A percentile compares a stretch with the other conserved stretches of the same genome.
Evolutionary conservation across 352 stramenopile genomes (phyloP).

Genomic region (Phytophthora brassicae): DNA sequence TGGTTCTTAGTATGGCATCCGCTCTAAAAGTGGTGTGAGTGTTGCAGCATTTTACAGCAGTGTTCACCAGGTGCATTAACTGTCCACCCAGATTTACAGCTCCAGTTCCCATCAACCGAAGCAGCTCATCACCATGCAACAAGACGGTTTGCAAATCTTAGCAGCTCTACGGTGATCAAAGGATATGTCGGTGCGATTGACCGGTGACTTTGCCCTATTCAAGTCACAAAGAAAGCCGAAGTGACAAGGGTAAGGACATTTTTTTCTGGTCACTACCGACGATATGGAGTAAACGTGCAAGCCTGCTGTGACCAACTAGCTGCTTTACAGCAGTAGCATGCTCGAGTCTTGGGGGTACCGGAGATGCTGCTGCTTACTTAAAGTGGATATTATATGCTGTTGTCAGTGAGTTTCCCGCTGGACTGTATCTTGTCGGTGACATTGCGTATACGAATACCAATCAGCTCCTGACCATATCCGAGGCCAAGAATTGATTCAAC

Average conservation of each 20-base stretch:
- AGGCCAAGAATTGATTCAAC: not conserved
- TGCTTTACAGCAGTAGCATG: not conserved
- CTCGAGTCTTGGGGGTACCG: not conserved
- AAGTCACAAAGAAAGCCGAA: not conserved
- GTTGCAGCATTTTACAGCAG: not conserved
- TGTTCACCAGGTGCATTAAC: not conserved
- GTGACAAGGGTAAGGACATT: not conserved
- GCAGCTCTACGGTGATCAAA: not conserved
- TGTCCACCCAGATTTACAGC: not conserved
- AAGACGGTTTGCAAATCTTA: not conserved
- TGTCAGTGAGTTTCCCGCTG: not conserved
- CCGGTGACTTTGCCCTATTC: not conserved
- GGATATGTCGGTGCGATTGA: not conserved
- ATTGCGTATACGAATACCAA: conserved; percentile 7
- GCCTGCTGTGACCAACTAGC: not conserved
- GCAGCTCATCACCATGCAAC: not conserved
- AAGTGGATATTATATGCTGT: not conserved
- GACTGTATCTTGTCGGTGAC: not conserved
- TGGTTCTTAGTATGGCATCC: not conserved
- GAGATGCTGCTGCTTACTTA: not conserved
- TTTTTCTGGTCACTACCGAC: conserved; percentile 8
- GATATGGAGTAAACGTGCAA: conserved; percentile 6
- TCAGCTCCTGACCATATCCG: not conserved
- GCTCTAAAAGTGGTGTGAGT: not conserved
- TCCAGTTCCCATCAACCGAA: not conserved